Percentiles rank a stretch among this genome's conserved stretches.
Conservation (phyloP, 305 asterid genomes). For the Fraxinus sp. region DNA sequence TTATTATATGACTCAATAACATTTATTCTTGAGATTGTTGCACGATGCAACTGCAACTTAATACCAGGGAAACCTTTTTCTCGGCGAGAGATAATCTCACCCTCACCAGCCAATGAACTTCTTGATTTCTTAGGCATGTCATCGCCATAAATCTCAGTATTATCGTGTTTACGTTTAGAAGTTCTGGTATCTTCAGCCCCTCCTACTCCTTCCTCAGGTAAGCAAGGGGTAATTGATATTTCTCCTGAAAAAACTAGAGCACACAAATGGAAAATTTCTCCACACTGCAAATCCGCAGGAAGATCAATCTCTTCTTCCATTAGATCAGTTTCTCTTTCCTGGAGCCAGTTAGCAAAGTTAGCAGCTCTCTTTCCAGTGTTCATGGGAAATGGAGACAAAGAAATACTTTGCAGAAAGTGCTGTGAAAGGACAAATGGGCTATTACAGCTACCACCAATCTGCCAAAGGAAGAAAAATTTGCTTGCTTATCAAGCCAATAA, state of each 20-base stretch:
- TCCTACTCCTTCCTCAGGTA: conserved; percentile 87
- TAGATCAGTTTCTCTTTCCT: conserved; percentile 65
- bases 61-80: conserved; percentile 92
- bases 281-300: conserved; percentile 79
- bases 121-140: conserved; percentile 51
- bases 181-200: conserved; percentile 87
- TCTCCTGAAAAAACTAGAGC: conserved; percentile 71
- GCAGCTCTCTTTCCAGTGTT: conserved; percentile 83
- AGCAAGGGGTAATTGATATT: conserved; percentile 57
- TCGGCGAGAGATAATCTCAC: conserved; percentile 75
- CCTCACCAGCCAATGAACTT: conserved; percentile 57
- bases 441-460: conserved; percentile 77
- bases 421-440: conserved; percentile 77
- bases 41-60: conserved; percentile 57
- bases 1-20: conserved; percentile 50
- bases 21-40: conserved; percentile 48
- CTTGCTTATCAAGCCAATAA: conserved; percentile 21
- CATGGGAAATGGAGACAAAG: conserved; percentile 61
- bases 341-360: conserved; percentile 71
- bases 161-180: conserved; percentile 58
- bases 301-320: conserved; percentile 66
- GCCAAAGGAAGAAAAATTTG: conserved; percentile 36
- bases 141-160: conserved; percentile 44
- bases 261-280: conserved; percentile 73
- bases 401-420: conserved; percentile 66